Percentiles rank a stretch among this genome's conserved stretches.
Conservation (phyloP, 2,329 filamentous ascomycete species). For the Phyllosticta citribraziliensis region DNA sequence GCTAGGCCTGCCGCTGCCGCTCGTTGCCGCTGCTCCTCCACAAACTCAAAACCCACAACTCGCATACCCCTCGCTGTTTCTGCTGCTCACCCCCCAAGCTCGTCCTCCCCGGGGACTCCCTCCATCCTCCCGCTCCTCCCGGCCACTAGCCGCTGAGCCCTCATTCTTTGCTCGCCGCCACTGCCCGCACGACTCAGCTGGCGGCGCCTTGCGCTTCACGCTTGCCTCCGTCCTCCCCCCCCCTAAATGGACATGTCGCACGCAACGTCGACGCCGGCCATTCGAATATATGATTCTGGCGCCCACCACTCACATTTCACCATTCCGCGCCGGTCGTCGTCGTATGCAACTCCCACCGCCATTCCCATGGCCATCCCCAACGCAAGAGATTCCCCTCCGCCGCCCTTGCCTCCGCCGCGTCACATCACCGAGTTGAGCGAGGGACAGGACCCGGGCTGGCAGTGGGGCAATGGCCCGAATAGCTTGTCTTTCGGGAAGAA, state of each 20-base stretch:
- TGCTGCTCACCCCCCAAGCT: not conserved
- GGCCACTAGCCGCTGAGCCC: conserved; percentile 7
- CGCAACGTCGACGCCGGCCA: conserved; percentile 28
- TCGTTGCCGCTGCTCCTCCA: not conserved
- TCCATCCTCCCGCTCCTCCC: not conserved
- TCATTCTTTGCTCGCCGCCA: conserved; percentile 7
- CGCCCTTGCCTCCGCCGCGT: conserved; percentile 55
- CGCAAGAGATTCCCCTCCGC: conserved; percentile 45
- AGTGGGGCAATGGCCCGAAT: conserved; percentile 48
- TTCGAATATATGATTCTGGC: conserved; percentile 32
- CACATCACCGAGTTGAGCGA: conserved; percentile 46
- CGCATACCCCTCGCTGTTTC: not conserved
- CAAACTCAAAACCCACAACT: conserved; percentile 2
- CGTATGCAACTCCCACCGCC: conserved; percentile 30
- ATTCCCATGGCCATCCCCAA: conserved; percentile 56
- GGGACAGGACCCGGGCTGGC: conserved; percentile 53
- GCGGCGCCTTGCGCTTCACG: conserved; percentile 20
- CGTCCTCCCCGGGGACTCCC: conserved; percentile 3
- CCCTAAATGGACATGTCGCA: conserved; percentile 23
- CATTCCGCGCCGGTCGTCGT: conserved; percentile 22
- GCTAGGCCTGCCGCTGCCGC: conserved; percentile 1
- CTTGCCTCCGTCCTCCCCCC: conserved; percentile 1
- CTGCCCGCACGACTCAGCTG: conserved; percentile 21
- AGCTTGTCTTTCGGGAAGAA: conserved; percentile 37
- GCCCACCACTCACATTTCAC: conserved; percentile 24